These are phyloP conservation scores for Vitis rotundifolia DNA, from an alignment of 164 flowering plant genomes.

Conservation along the genomic window DNA sequence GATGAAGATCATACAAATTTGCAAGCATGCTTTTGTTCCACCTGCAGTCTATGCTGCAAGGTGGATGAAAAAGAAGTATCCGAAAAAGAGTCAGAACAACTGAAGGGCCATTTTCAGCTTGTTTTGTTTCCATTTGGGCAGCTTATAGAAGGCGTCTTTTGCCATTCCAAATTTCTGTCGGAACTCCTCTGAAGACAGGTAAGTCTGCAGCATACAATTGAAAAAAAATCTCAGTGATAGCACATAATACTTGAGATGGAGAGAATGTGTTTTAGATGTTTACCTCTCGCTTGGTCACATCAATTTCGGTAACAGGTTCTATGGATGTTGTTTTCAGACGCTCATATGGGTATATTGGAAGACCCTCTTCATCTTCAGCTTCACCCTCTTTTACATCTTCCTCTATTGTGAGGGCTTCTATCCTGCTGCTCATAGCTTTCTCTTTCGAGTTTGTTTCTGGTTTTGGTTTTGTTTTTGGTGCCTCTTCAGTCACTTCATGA, in stretches of 20 bases:
- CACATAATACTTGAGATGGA: not conserved
- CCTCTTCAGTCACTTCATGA: slow-evolving; percentile 46
- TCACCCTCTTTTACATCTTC: slow-evolving; percentile 91
- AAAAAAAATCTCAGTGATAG: slow-evolving; percentile 3
- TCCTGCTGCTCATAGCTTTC: slow-evolving; percentile 54
- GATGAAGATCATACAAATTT: slow-evolving; percentile 29
- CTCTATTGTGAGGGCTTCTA: slow-evolving; percentile 65
- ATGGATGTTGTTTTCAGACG: slow-evolving; percentile 62
- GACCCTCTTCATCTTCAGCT: slow-evolving; percentile 87
- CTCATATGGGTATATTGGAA: slow-evolving; percentile 78
- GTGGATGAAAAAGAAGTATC: slow-evolving; percentile 16
- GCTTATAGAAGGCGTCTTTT: slow-evolving; percentile 82
- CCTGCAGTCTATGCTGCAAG: slow-evolving; percentile 32
- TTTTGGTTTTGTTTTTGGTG: slow-evolving; percentile 34
- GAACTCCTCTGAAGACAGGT: slow-evolving; percentile 83
- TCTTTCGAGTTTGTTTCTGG: slow-evolving; percentile 47
- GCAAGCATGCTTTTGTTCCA: slow-evolving; percentile 28
- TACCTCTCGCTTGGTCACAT: slow-evolving; percentile 97
- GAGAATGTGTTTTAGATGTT: not conserved
- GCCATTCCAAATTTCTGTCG: slow-evolving; percentile 85
- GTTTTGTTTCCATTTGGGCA: slow-evolving; percentile 98
- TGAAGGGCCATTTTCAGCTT: slow-evolving; percentile 93
- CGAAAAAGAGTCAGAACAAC: slow-evolving; percentile 51
- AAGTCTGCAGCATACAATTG: slow-evolving; percentile 54
- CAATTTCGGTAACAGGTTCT: slow-evolving; percentile 82